These are phyloP conservation scores for Cercophora scortea DNA, from an alignment of 495 filamentous ascomycete genomes.

Conservation along the genomic window DNA sequence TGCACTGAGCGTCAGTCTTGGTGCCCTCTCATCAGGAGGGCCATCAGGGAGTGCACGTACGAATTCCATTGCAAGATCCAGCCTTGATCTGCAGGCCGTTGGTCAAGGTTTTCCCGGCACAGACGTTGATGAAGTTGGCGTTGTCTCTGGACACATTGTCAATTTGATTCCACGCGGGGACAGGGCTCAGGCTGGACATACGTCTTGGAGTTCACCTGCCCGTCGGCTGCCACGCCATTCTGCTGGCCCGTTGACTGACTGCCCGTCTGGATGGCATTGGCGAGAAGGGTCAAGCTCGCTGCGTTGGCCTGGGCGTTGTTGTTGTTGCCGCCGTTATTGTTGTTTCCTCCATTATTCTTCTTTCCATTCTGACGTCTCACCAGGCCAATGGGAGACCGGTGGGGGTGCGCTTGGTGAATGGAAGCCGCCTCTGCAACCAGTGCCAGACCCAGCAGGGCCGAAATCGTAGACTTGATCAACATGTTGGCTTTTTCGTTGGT, in stretches of 20 bases:
- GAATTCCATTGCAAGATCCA: constrained; percentile 68
- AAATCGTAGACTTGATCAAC: constrained; percentile 38
- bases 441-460: constrained; percentile 35
- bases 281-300: constrained; percentile 27
- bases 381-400: constrained; percentile 15
- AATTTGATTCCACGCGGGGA: background rate
- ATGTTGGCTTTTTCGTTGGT: constrained; percentile 20
- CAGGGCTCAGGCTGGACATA: constrained; percentile 20
- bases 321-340: constrained; percentile 11
- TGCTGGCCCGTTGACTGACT: constrained; percentile 31
- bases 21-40: background rate
- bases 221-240: constrained; percentile 23
- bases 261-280: constrained; percentile 42
- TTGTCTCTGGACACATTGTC: constrained; percentile 25
- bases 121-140: constrained; percentile 66
- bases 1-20: constrained; percentile 21
- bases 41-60: constrained; percentile 36
- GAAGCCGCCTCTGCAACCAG: constrained; percentile 32
- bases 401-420: constrained; percentile 13
- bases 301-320: constrained; percentile 14
- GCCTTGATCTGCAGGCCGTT: constrained; percentile 56
- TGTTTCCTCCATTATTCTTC: constrained; percentile 9
- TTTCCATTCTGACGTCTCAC: constrained; percentile 13
- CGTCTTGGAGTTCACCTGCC: constrained; percentile 49
- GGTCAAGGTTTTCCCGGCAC: constrained; percentile 57